These are phyloP conservation scores for Dactylellina haptotyla DNA, from an alignment of 2,329 filamentous ascomycete species.

Conservation along the genomic window DNA sequence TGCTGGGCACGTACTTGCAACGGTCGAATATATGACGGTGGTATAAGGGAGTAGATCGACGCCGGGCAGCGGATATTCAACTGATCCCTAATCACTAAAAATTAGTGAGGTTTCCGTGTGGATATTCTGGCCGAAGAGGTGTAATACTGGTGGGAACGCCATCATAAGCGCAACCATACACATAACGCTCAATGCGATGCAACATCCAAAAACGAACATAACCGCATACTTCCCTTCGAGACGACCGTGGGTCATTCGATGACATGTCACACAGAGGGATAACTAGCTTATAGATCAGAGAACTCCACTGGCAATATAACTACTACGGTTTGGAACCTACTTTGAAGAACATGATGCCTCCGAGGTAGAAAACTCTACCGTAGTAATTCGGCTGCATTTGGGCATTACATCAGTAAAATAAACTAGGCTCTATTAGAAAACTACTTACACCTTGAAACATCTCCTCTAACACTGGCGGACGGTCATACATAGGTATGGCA, in stretches of 20 bases:
- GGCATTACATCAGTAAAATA: background rate
- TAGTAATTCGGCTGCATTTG: conserved; percentile 24
- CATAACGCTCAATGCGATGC: conserved; percentile 10
- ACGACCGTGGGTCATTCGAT: conserved; percentile 34
- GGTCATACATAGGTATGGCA: conserved; percentile 29
- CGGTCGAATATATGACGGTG: background rate
- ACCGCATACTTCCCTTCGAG: conserved; percentile 20
- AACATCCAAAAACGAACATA: conserved; percentile 2
- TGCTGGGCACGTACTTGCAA: conserved; percentile 10
- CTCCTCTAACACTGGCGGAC: conserved; percentile 14
- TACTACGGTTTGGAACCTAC: background rate
- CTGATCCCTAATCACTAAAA: conserved; percentile 11
- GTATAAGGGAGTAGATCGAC: conserved; percentile 2
- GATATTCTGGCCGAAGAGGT: background rate
- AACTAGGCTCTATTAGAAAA: background rate
- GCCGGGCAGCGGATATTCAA: conserved; percentile 9
- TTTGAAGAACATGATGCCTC: conserved; percentile 35
- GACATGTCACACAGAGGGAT: conserved; percentile 40
- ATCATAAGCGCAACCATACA: conserved; percentile 7
- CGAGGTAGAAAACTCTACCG: conserved; percentile 33
- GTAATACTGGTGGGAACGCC: conserved; percentile 28
- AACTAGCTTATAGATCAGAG: conserved; percentile 10
- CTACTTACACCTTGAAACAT: conserved; percentile 14
- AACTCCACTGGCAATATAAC: background rate
- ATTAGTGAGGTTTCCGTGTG: background rate